Percentiles rank a stretch among this genome's conserved stretches.
Evolutionary conservation across 73 alveolate genomes (phyloP).

Genomic region (Paramecium octaurelia): DNA sequence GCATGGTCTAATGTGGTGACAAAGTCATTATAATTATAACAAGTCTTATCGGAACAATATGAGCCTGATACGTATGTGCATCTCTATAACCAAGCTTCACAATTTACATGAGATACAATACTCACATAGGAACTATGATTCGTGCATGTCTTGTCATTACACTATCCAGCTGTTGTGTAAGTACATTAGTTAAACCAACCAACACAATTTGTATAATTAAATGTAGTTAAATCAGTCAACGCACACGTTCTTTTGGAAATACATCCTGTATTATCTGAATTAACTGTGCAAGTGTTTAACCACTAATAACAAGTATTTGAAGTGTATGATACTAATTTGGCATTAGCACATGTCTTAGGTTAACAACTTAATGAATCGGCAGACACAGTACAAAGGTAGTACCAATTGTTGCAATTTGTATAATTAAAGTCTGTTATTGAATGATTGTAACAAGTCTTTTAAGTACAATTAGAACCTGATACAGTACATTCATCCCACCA

Average conservation of each 20-base stretch:
- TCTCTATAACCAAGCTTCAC: background rate
- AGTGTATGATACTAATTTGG: background rate
- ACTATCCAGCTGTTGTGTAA: background rate
- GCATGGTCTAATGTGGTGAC: background rate
- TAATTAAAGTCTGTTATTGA: background rate
- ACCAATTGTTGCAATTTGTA: slow-evolving; percentile 1
- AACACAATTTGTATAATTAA: background rate
- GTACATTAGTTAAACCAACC: background rate
- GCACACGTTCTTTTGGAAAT: background rate
- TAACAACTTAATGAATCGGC: background rate
- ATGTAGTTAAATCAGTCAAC: background rate
- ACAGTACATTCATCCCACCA: slow-evolving; percentile 25
- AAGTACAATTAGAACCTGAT: background rate
- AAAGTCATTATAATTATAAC: background rate
- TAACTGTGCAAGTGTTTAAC: background rate
- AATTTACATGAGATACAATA: background rate
- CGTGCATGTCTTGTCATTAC: background rate
- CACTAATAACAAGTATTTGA: background rate
- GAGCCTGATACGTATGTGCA: background rate
- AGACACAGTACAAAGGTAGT: background rate
- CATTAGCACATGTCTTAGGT: slow-evolving; percentile 20
- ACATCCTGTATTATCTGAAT: slow-evolving; percentile 12
- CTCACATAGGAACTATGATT: background rate
- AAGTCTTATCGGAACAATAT: background rate
- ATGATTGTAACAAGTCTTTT: slow-evolving; percentile 17